Evolutionary conservation across 1,284 basidiomycete species (phyloP).

Genomic region (Ustilago shanxiensis): DNA sequence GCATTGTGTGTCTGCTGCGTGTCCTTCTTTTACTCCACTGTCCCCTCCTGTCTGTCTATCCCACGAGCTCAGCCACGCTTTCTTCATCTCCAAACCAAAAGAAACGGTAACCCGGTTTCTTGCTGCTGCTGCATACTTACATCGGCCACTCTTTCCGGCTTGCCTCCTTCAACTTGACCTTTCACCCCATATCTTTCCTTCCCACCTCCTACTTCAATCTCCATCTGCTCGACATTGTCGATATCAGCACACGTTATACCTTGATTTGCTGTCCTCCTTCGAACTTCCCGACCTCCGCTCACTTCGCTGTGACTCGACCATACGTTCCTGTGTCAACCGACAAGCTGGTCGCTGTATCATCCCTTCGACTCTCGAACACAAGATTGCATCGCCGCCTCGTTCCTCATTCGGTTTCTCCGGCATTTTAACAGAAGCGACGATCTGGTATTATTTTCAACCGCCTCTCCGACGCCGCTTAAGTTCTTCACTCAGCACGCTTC

Average conservation of each 20-base stretch:
- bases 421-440: no score
- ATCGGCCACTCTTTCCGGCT: slow-evolving; percentile 2
- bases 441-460: not conserved
- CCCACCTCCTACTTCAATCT: not conserved
- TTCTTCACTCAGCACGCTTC: no score
- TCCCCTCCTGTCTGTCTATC: not conserved
- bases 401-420: no score
- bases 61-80: slow-evolving; percentile 41
- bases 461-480: not conserved
- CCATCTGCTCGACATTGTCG: not conserved
- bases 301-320: no score
- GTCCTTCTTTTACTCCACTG: no score
- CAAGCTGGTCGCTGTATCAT: no score
- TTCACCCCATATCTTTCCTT: not conserved
- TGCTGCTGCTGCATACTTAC: slow-evolving; percentile 1
- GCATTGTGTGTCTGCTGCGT: not conserved
- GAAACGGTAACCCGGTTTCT: slow-evolving; percentile 3
- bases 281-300: no score
- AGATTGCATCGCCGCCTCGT: no score
- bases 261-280: no score
- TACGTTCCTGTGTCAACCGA: no score
- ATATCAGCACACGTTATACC: no score
- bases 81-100: slow-evolving; percentile 19
- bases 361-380: no score
- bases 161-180: not conserved